A percentile compares a stretch with the other conserved stretches of the same genome.
Conservation (phyloP, 2,329 filamentous ascomycete genomes). For the Gnomoniopsis smithogilvyi region DNA sequence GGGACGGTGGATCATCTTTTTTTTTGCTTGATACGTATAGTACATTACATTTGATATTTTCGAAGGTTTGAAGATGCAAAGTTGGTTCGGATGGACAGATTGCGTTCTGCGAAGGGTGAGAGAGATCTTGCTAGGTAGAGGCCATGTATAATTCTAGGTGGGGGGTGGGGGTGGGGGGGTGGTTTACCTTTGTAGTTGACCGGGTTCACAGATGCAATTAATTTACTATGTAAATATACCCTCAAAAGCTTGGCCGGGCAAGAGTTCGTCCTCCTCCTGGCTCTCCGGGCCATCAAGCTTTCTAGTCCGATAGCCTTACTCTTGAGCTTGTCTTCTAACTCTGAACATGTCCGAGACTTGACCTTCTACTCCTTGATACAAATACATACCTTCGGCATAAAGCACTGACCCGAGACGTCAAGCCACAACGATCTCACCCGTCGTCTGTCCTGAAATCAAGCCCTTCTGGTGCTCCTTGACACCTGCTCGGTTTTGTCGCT, state of each 20-base stretch:
- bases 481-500: constrained; percentile 12
- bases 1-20: neutral
- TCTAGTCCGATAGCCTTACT: neutral
- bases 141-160: too few relatives aligned
- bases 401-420: too few relatives aligned
- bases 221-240: too few relatives aligned
- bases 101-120: neutral
- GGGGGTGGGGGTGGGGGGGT: too few relatives aligned
- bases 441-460: neutral
- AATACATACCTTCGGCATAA: neutral
- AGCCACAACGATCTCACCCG: neutral
- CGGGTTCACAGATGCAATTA: too few relatives aligned
- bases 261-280: too few relatives aligned
- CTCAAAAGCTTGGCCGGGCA: too few relatives aligned
- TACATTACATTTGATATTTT: neutral
- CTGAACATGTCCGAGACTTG: neutral
- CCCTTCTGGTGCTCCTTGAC: constrained; percentile 1
- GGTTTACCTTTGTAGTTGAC: neutral
- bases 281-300: too few relatives aligned
- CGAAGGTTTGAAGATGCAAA: neutral
- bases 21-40: too few relatives aligned
- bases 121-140: neutral
- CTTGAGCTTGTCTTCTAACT: neutral
- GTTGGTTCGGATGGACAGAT: neutral
- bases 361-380: neutral